Percentiles rank a stretch among this genome's conserved stretches.
phyloP scores from a whole-genome alignment of 164 flowering plant species.

The Berberis thunbergii region DNA sequence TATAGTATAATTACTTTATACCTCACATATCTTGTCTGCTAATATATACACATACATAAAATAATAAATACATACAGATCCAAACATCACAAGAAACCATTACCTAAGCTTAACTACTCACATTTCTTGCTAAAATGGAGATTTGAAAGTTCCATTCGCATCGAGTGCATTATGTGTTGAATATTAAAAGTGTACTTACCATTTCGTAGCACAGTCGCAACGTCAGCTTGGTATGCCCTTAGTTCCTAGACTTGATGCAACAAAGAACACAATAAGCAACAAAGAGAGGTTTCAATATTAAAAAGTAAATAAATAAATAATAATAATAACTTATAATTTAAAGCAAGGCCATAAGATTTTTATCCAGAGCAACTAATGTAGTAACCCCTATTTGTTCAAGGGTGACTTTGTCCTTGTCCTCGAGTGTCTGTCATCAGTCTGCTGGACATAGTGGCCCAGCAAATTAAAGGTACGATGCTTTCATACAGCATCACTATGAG shows the following conservation, averaged over 20 bases:
- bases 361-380: no score
- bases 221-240: constrained; percentile 98
- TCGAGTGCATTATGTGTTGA: no score
- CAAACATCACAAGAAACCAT: not conserved
- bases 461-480: no score
- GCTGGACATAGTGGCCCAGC: no score
- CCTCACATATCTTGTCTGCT: not conserved
- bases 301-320: not conserved
- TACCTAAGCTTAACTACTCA: not conserved
- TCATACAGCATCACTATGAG: no score
- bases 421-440: no score
- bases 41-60: not conserved
- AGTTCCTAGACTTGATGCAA: constrained; percentile 56
- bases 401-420: no score
- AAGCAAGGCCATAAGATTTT: not conserved
- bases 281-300: not conserved
- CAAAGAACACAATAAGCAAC: constrained; percentile 12
- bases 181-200: constrained; percentile 30
- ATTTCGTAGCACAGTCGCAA: constrained; percentile 87
- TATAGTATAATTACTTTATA: no score
- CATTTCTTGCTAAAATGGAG: not conserved
- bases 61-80: not conserved
- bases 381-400: no score
- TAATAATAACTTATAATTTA: not conserved
- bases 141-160: no score